phyloP scores from a whole-genome alignment of 2,329 filamentous ascomycete genomes.

The Ceratocystis colombiana region DNA sequence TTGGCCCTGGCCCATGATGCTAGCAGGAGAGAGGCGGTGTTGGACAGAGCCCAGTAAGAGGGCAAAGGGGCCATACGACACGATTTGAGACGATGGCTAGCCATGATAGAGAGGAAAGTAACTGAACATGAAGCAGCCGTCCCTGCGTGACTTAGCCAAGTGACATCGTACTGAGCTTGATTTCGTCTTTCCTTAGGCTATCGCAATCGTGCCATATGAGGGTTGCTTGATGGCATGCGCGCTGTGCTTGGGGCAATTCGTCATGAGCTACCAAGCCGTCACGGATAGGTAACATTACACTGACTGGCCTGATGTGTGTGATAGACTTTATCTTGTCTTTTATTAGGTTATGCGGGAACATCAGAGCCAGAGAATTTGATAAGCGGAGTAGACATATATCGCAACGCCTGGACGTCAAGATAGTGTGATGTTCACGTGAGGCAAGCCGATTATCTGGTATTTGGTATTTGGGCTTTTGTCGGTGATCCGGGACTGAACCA shows the following conservation, averaged over 20 bases:
- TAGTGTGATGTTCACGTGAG: conserved; percentile 9
- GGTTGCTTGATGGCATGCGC: not conserved
- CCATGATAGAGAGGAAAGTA: not conserved
- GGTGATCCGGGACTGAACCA: not conserved
- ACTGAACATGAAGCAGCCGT: not conserved
- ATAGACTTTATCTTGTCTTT: not conserved
- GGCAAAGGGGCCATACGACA: not conserved
- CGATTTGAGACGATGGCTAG: not conserved
- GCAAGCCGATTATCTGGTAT: not conserved
- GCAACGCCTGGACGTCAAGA: not conserved
- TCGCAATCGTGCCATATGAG: not conserved
- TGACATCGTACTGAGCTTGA: not conserved
- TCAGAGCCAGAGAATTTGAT: not conserved
- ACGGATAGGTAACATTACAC: not conserved
- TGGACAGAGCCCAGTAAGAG: not conserved
- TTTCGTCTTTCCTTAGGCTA: not conserved
- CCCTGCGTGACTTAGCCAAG: not conserved
- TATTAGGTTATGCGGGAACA: not conserved
- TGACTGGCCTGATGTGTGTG: not conserved
- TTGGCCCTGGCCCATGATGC: not conserved
- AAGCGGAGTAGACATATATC: not conserved
- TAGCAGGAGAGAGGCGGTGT: not conserved
- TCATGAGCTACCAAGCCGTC: not conserved
- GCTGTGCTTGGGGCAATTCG: not conserved
- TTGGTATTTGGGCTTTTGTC: not conserved